Base-by-base conservation (phyloP, 1,139 yeast species). In the Protomyces lactucae-debilis region DNA sequence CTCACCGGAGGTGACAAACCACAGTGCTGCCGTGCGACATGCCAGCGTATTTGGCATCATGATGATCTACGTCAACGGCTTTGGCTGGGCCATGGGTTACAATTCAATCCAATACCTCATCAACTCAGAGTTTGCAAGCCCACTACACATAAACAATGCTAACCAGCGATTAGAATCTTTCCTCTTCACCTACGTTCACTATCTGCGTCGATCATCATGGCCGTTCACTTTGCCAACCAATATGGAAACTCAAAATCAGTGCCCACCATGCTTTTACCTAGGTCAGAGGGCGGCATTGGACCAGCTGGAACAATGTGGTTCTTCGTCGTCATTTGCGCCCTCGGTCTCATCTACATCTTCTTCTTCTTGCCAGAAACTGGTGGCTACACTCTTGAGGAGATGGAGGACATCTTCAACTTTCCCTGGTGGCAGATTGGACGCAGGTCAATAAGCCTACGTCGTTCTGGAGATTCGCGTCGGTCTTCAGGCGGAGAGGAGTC, bases 61-160 rank as follows among this genome's bases (percentile, higher is more conserved):
- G 23, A 43, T 28, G 45, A 73, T 84, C 56, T 83, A 78, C 72
- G 69, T 83, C 54, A 76, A 80, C 51, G 87, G 87, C 66, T 74
- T 79, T 10, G 87, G 86, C 43, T 84, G 87, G 87, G 81, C 85
- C 18, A 72, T 83, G 75, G 87, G 87, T 10, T 84, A 82, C 78
- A 84, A 14, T 12, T 18, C 18, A n/a, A 51, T 25, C 48, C 48
- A 43, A 10, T 43, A 43, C 48, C 25, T 43, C 12, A 43, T 43
- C 48, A 43, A 43, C 48, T 6, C 48, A n/a, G 48, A 43, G 48
- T 21, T 21, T 21, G 23, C 23, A 21, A 21, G 3, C 23, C 23
- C 23, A 21, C 23, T 12, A 37, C 40, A 12, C 4, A 37, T n/a
- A 6, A 37, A 37, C 3, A n/a, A 12, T 37, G 84, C 72, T 21